Conservation (phyloP, 441 rosid species). For the Populus trichocarpa region DNA sequence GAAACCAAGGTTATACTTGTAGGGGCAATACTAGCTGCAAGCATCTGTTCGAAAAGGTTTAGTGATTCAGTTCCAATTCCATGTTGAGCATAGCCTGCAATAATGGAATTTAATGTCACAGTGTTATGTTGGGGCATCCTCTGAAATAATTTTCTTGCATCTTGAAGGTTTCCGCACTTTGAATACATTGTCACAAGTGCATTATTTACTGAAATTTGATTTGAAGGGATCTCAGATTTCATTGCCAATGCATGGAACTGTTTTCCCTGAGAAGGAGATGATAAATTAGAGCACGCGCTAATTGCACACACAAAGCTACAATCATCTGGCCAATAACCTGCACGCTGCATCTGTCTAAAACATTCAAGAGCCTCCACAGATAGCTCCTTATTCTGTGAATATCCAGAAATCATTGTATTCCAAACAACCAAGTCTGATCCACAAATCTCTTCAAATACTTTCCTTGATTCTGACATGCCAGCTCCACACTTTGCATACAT, state of each 20-base stretch:
- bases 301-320: slow-evolving; percentile 74
- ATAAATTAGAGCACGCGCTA: slow-evolving; percentile 66
- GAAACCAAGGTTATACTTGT: slow-evolving; percentile 76
- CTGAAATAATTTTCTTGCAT: slow-evolving; percentile 59
- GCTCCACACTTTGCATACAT: slow-evolving; percentile 75
- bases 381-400: slow-evolving; percentile 58
- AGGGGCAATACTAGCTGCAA: slow-evolving; percentile 48
- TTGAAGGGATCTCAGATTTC: slow-evolving; percentile 62
- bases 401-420: slow-evolving; percentile 89
- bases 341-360: slow-evolving; percentile 54
- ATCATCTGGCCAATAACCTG: slow-evolving; percentile 71
- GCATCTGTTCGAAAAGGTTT: slow-evolving; percentile 55
- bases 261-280: slow-evolving; percentile 75
- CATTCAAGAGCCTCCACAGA: slow-evolving; percentile 65
- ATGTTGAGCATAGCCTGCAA: slow-evolving; percentile 79
- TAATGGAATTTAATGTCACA: slow-evolving; percentile 70
- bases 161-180: slow-evolving; percentile 63
- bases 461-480: slow-evolving; percentile 46
- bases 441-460: slow-evolving; percentile 59
- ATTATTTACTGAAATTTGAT: slow-evolving; percentile 62
- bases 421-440: slow-evolving; percentile 74
- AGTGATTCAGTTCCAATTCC: slow-evolving; percentile 59
- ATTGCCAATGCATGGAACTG: slow-evolving; percentile 68
- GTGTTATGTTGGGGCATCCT: slow-evolving; percentile 61
- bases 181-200: slow-evolving; percentile 72